phyloP scores from a whole-genome alignment of 208 protist genomes.

The Kentomonas sorsogonicus region DNA sequence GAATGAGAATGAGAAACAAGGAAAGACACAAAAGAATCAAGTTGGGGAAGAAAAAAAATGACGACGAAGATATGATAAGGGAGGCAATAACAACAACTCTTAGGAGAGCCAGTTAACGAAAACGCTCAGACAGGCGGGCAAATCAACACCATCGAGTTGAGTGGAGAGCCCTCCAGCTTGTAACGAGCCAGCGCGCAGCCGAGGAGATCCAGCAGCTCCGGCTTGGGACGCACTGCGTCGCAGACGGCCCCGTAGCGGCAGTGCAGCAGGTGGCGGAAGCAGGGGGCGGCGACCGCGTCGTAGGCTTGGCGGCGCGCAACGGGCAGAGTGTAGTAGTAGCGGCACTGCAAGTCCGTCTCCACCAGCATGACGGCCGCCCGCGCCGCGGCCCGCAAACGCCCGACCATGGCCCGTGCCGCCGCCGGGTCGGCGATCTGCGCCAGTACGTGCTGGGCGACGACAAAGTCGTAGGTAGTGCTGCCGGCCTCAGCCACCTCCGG shows the following conservation, averaged over 20 bases:
- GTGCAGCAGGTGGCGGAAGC: slow-evolving; percentile 40
- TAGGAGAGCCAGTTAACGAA: too few relatives aligned
- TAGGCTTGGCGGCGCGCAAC: slow-evolving; percentile 30
- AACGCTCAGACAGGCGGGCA: too few relatives aligned
- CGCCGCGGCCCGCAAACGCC: slow-evolving; percentile 5
- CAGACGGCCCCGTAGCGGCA: slow-evolving; percentile 26
- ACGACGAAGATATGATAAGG: slow-evolving; percentile 7
- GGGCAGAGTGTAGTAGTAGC: slow-evolving; percentile 54
- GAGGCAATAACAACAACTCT: slow-evolving; percentile 4
- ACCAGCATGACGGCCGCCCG: slow-evolving; percentile 43
- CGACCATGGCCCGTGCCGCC: slow-evolving; percentile 21
- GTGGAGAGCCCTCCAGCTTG: slow-evolving; percentile 64
- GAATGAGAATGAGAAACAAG: slow-evolving; percentile 8
- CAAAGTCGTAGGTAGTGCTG: slow-evolving; percentile 44
- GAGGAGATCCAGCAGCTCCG: slow-evolving; percentile 29
- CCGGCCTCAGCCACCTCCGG: not conserved
- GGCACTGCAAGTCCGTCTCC: slow-evolving; percentile 64
- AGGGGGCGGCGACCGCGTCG: slow-evolving; percentile 31
- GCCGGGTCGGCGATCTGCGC: slow-evolving; percentile 24
- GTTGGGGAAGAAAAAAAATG: not conserved
- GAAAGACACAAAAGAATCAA: not conserved
- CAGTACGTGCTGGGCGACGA: slow-evolving; percentile 72
- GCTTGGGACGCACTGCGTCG: slow-evolving; percentile 39
- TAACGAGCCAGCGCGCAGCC: slow-evolving; percentile 24
- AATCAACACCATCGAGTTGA: slow-evolving; percentile 70